Percentiles rank a stretch among this genome's conserved stretches.
These are phyloP conservation scores for Cystofilobasidium bisporidii DNA, from an alignment of 768 basidiomycete genomes.

Conservation along the genomic window DNA sequence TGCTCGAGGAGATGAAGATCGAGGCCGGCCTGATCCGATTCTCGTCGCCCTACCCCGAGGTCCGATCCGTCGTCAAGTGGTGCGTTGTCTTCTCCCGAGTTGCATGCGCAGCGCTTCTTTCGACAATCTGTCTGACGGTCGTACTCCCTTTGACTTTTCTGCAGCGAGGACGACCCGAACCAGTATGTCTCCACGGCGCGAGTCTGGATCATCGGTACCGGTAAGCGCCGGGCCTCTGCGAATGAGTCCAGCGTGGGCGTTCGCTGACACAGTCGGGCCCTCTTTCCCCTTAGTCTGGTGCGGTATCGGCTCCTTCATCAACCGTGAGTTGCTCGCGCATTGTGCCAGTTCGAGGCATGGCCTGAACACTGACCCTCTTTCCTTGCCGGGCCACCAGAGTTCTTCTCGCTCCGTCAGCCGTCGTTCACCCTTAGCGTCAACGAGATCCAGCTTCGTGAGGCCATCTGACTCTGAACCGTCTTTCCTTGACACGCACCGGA, in stretches of 20 bases:
- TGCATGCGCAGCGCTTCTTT: no score
- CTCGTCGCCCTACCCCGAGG: conserved; percentile 39
- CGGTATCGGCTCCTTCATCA: conserved; percentile 35
- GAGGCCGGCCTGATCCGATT: conserved; percentile 36
- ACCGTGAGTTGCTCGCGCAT: no score
- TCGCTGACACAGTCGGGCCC: no score
- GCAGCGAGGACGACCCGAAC: conserved; percentile 51
- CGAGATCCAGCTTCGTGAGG: conserved; percentile 19
- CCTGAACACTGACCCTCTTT: no score
- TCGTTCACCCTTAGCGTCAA: conserved; percentile 19
- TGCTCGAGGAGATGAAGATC: conserved; percentile 28
- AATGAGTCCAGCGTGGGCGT: no score
- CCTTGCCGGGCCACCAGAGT: no score
- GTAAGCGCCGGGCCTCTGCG: no score
- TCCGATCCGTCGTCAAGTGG: conserved; percentile 58
- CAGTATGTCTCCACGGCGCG: conserved; percentile 48
- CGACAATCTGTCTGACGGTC: background rate
- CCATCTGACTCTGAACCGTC: background rate
- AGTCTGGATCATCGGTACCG: conserved; percentile 49
- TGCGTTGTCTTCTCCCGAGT: background rate
- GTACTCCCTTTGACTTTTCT: conserved; percentile 37
- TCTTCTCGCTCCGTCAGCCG: conserved; percentile 27
- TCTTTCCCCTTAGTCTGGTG: no score
- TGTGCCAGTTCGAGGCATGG: no score
- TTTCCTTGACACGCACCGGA: background rate